Base-by-base conservation (phyloP, 169 alveolate genomes). In the Cryptosporidium felis region DNA sequence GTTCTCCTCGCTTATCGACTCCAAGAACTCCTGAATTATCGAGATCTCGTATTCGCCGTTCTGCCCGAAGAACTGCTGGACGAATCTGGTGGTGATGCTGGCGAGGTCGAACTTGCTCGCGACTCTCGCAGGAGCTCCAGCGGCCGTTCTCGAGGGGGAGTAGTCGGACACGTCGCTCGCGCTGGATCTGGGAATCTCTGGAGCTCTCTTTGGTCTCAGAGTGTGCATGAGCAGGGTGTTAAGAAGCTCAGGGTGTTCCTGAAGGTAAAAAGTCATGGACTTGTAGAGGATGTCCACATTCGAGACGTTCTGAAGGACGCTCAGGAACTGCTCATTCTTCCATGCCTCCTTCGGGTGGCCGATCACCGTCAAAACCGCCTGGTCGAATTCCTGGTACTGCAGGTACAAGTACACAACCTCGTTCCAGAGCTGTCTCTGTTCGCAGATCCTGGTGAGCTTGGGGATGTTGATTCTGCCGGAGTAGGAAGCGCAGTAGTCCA, bases 171-270 rank as follows among this genome's bases (percentile, higher is more conserved):
- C 38, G 38, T 74, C 67, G 28, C 74, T 74, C 41, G 58, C 18
- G 34, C 30, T 61, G 23, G 38, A 41, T n/a, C 32, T 41, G 14
- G 44, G 47, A 10, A 42, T 26, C 23, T 63, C 60, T 26, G 28
- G 14, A 12, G 36, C 46, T 40, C 56, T 74, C n/a, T 32, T 34
- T 21, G 90, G 91, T 82, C 89, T 95, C 14, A 95, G 80, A 49
- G 56, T 74, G 10, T 30, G 16, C 66, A 74, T 74, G n/a, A 74
- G 23, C 67, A 98, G 93, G 65, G 96, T 96, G 81, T 97, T 96
- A 51, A 98, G 92, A 80, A 95, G 94, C 94, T 95, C 93, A n/a
- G 99, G 99, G 90, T 97, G 96, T 89, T 98, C 99, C 79, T 97
- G 99, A 40, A 98, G 92, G 92, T 97, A 98, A 91, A 98, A 98